Evolutionary conservation across 2,329 filamentous ascomycete genomes (phyloP), one percentile per base, ranked within the genome.

Genomic region (Hymenotorrendiella dingleyae): DNA sequence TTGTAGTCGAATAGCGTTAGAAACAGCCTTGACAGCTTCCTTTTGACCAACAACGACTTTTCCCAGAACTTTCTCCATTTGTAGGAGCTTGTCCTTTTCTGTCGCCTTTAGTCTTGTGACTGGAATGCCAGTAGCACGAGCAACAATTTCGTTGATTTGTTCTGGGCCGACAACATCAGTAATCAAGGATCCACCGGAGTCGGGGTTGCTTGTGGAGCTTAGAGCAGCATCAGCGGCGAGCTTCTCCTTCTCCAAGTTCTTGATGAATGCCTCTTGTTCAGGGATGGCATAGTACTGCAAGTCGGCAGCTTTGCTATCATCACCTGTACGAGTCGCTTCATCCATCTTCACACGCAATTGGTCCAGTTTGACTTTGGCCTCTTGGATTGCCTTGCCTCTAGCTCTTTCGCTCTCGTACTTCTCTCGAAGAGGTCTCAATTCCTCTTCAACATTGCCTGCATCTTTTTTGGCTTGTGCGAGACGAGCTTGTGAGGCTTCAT

Each of bases 81-180:
- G 77, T 50, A 98, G 77, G n/a, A 98, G 76, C 73, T 97, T 97
- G 64, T 98, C 93, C 69, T 95, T 97, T 68, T 98, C 93, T 0
- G 89, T 86, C 0, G 93, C 96, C 70, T 86, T 91, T 29, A 98
- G 80, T 48, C 91, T 78, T 4, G 89, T 97, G 46, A 98, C 88
- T 1, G 93, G 93, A 55, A 98, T 98, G 51, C 93, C 93, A n/a
- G 93, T 98, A 87, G 90, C 96, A 48, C 89, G 83, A 42, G 86
- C 85, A 40, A 98, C 93, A 48, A 98, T 98, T 62, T 97, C 91
- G 63, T 98, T 97, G 74, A 98, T 98, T 65, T 98, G 90, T 52
- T 98, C 93, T 9, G 90, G 89, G 5, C 93, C 93, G 53, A 98
- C 93, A 35, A 93, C 78, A 62, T 98, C 93, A 3, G 90, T 94